Evolutionary conservation across 371 early-diverging fungal species (phyloP).

Genomic region (Gilbertella persicaria): DNA sequence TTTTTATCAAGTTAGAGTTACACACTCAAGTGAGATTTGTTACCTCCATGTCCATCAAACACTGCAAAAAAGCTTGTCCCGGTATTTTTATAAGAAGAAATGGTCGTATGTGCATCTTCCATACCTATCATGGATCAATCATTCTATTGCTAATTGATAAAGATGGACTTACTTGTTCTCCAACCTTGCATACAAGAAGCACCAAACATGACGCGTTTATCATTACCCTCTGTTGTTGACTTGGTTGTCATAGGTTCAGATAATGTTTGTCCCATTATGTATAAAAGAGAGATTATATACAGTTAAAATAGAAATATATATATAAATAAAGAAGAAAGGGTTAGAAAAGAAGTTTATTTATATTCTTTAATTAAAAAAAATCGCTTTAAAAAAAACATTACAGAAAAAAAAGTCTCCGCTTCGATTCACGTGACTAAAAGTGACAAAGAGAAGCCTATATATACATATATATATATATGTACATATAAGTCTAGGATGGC

Average conservation of each 20-base stretch:
- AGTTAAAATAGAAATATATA: background rate
- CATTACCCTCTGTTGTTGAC: constrained; percentile 69
- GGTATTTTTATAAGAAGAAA: constrained; percentile 57
- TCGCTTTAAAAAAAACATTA: no score
- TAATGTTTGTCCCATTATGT: constrained; percentile 89
- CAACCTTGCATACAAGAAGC: constrained; percentile 97
- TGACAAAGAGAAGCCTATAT: no score
- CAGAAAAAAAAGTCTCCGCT: no score
- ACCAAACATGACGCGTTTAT: constrained; percentile 80
- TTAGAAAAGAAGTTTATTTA: no score
- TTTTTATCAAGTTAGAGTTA: constrained; percentile 1
- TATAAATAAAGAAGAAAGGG: no score
- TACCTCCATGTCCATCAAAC: constrained; percentile 95
- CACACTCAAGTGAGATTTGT: background rate
- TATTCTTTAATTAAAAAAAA: no score
- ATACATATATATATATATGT: no score
- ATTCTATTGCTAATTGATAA: background rate
- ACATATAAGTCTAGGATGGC: no score
- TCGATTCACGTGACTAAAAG: no score
- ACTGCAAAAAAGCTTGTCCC: constrained; percentile 84
- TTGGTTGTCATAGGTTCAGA: constrained; percentile 91
- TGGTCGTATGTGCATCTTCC: constrained; percentile 94
- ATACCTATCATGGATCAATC: constrained; percentile 59
- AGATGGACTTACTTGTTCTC: constrained; percentile 83
- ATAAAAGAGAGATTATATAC: background rate